phyloP scores from a whole-genome alignment of 176 grass and related monocot species.

The Canna indica region DNA sequence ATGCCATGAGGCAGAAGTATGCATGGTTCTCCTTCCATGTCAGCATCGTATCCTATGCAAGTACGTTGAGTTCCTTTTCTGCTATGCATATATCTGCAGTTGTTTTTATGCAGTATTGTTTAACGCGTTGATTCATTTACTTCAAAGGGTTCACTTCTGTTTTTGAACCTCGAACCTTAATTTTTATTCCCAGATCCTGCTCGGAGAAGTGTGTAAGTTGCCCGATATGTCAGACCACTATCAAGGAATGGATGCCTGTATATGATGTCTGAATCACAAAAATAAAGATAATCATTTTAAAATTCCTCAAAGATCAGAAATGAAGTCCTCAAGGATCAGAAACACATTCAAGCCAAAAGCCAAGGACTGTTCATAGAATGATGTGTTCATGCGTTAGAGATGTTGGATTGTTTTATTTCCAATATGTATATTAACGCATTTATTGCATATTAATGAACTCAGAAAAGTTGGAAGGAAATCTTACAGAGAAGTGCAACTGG shows the following conservation, averaged over 20 bases:
- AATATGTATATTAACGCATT: too few relatives aligned
- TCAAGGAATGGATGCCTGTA: slow-evolving; percentile 77
- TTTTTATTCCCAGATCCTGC: slow-evolving; percentile 40
- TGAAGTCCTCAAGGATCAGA: too few relatives aligned
- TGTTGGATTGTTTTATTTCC: too few relatives aligned
- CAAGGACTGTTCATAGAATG: too few relatives aligned
- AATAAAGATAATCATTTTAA: not conserved
- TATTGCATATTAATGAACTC: too few relatives aligned
- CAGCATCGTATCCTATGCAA: slow-evolving; percentile 89
- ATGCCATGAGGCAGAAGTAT: slow-evolving; percentile 86
- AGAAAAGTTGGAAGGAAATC: too few relatives aligned
- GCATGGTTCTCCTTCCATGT: slow-evolving; percentile 80
- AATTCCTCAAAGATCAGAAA: not conserved
- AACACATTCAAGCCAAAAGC: too few relatives aligned
- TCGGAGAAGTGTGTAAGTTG: slow-evolving; percentile 89
- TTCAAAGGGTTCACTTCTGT: not conserved
- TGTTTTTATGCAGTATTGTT: not conserved
- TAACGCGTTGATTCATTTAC: not conserved
- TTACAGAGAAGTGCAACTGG: too few relatives aligned
- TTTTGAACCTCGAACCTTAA: not conserved
- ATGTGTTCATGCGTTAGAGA: too few relatives aligned
- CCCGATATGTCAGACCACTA: slow-evolving; percentile 71
- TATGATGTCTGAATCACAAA: slow-evolving; percentile 62
- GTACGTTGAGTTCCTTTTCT: slow-evolving; percentile 30
- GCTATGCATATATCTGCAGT: not conserved